These are phyloP conservation scores for Camellia oleifera DNA, from an alignment of 179 eudicot genomes.

Conservation along the genomic window DNA sequence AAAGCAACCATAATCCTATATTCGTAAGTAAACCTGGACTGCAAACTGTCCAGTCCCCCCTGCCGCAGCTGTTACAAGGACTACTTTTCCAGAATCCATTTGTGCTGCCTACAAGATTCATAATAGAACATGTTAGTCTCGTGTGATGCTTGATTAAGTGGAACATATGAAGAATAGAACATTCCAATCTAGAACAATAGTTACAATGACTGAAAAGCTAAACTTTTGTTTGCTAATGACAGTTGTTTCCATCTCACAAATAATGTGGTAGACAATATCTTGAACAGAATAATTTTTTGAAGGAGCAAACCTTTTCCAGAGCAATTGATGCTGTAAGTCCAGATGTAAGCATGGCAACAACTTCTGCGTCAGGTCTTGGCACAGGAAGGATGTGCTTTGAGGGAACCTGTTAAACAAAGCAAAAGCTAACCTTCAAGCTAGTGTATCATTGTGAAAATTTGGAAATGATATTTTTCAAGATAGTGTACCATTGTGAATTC, in stretches of 20 bases:
- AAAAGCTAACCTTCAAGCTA: not conserved
- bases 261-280: not conserved
- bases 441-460: not conserved
- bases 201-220: not conserved
- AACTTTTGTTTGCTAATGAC: not conserved
- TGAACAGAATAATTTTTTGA: not conserved
- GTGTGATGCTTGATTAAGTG: not conserved
- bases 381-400: constrained; percentile 91
- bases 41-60: constrained; percentile 99
- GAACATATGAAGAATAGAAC: constrained; percentile 1
- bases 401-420: constrained; percentile 56
- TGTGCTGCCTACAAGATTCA: constrained; percentile 69
- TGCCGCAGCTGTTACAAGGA: constrained; percentile 98
- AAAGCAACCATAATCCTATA: not conserved
- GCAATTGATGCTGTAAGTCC: constrained; percentile 98
- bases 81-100: constrained; percentile 73
- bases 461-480: constrained; percentile 8
- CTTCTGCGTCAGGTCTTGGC: constrained; percentile 94
- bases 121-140: not conserved
- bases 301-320: constrained; percentile 70
- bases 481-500: constrained; percentile 71
- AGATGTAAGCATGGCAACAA: constrained; percentile 97
- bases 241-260: not conserved
- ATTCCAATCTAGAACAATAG: not conserved
- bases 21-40: constrained; percentile 62